These are phyloP conservation scores for Diaporthe ampelina DNA, from an alignment of 2,329 filamentous ascomycete species.

Conservation along the genomic window DNA sequence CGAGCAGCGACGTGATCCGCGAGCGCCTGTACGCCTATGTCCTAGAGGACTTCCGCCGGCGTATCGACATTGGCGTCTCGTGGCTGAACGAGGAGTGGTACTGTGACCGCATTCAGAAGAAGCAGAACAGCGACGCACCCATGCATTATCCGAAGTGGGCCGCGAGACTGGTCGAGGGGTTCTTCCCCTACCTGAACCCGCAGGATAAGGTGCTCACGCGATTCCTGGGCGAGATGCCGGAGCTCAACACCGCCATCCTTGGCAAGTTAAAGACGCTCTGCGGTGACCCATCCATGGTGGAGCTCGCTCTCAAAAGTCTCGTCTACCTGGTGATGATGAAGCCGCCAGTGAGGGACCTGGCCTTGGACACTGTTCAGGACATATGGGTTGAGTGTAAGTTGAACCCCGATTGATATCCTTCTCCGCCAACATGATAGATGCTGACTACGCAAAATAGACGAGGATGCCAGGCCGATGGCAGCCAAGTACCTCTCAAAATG, in stretches of 20 bases:
- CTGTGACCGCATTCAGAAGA: slow-evolving; percentile 75
- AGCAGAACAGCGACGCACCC: slow-evolving; percentile 61
- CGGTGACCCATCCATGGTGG: slow-evolving; percentile 74
- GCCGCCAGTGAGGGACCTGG: slow-evolving; percentile 73
- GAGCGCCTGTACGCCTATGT: slow-evolving; percentile 88
- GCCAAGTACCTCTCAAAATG: slow-evolving; percentile 74
- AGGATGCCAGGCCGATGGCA: slow-evolving; percentile 74
- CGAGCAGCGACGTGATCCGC: slow-evolving; percentile 77
- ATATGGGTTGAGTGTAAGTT: slow-evolving; percentile 76
- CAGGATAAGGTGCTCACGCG: slow-evolving; percentile 92
- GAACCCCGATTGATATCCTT: not conserved
- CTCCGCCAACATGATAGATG: not conserved
- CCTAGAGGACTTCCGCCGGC: slow-evolving; percentile 89
- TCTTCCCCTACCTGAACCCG: slow-evolving; percentile 90
- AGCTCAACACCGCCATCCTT: slow-evolving; percentile 79
- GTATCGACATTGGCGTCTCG: slow-evolving; percentile 90
- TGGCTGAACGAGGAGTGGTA: slow-evolving; percentile 99
- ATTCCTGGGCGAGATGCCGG: slow-evolving; percentile 92
- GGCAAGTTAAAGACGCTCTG: slow-evolving; percentile 78
- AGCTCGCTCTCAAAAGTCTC: slow-evolving; percentile 74
- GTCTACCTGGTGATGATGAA: slow-evolving; percentile 78
- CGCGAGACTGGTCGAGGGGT: slow-evolving; percentile 86
- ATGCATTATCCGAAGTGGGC: slow-evolving; percentile 85
- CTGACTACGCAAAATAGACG: slow-evolving; percentile 56
- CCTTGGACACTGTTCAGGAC: slow-evolving; percentile 75